Percentiles rank a stretch among this genome's conserved stretches.
phyloP scores from a whole-genome alignment of 495 filamentous ascomycete species.

The Podospora conica region DNA sequence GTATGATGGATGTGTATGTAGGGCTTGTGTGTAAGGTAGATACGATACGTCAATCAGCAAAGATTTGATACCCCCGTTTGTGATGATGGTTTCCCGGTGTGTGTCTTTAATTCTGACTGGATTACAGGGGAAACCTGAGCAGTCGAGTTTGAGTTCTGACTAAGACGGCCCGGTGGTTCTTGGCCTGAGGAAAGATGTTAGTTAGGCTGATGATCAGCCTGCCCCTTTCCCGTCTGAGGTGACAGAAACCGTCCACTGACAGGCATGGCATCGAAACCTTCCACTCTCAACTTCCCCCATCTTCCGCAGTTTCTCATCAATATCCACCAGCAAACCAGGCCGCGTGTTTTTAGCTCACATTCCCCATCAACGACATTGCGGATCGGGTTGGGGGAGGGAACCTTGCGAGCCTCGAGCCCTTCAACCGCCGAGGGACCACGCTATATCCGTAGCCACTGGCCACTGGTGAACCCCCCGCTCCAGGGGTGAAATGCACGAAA shows the following conservation, averaged over 20 bases:
- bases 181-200: neutral
- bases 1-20: neutral
- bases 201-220: neutral
- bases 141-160: neutral
- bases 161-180: neutral
- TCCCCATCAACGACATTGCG: neutral
- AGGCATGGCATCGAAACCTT: no score
- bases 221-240: no score
- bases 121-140: neutral
- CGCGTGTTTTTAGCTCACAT: neutral
- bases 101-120: neutral
- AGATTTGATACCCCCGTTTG: conserved; percentile 3
- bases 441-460: no score
- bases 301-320: neutral
- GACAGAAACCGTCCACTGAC: no score
- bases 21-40: neutral
- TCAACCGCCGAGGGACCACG: neutral
- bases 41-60: neutral
- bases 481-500: neutral
- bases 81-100: neutral
- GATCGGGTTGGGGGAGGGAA: neutral
- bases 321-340: neutral
- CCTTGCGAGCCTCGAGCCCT: neutral
- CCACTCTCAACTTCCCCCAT: neutral
- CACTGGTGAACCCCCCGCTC: no score